Base-by-base conservation (phyloP, 768 basidiomycete genomes). In the Chalciporus chontae region DNA sequence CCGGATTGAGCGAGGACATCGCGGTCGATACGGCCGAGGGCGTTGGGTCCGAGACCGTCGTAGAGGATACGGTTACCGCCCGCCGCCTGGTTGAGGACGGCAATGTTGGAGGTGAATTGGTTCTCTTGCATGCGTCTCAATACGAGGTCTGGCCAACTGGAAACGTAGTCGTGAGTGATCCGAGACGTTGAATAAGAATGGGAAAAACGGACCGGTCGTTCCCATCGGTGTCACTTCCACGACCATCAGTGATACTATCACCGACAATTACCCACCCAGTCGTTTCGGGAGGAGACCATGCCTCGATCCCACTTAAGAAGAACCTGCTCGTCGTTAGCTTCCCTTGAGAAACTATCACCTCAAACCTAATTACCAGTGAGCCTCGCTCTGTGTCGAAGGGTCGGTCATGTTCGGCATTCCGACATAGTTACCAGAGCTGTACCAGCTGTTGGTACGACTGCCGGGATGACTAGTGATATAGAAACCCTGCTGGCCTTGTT, bases 171-270 rank as follows among this genome's bases (percentile, higher is more conserved):
- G 39, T 45, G 32, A 50, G 38, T 17, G 14, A 40, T 18, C 31
- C 8, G n/a, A n/a, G 6, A 36, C n/a, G 15, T n/a, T 36, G 4
- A 5, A 9, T 36, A 24, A 11, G 4, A 31, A 39, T 32, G 24
- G 19, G 26, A 46, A 31, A 32, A 3, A 21, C 32, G 8, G 17
- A 42, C 43, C 43, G 29, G 39, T 51, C 29, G 24, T 56, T 55
- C 21, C 17, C 37, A 23, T 54, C 13, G 14, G 21, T 40, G 10
- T 46, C 21, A 19, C 41, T 54, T 36, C 52, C 45, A 36, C 21
- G 40, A 14, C 44, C 48, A 11, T 45, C 50, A 14, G 47, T 53
- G 21, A 47, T 47, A 18, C 48, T 47, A 23, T 45, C 53, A 11
- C 53, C 34, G 23, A 55, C 15, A 11, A 47, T 48, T 1, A 15